phyloP scores from a whole-genome alignment of 2,329 filamentous ascomycete genomes.

The Diplodia intermedia region DNA sequence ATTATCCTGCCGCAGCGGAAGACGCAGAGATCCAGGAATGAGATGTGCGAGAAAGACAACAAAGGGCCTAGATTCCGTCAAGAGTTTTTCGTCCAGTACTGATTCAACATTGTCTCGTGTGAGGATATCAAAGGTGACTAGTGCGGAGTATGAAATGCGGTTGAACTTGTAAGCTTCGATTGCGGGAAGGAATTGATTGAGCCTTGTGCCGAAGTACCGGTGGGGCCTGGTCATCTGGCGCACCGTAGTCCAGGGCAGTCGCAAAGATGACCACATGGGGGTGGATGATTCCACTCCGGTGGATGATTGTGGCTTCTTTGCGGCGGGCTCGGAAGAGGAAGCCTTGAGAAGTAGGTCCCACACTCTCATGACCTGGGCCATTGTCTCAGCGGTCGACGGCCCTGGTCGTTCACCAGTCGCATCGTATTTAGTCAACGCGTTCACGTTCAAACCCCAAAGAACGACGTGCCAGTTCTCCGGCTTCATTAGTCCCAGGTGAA shows the following conservation, averaged over 20 bases:
- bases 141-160: slow-evolving; percentile 37
- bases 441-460: slow-evolving; percentile 39
- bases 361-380: not conserved
- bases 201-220: not conserved
- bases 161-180: not conserved
- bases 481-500: slow-evolving; percentile 41
- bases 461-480: slow-evolving; percentile 38
- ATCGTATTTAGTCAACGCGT: slow-evolving; percentile 32
- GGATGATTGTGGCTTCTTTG: not conserved
- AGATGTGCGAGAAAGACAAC: slow-evolving; percentile 37
- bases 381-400: not conserved
- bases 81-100: slow-evolving; percentile 35
- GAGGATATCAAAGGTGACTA: slow-evolving; percentile 43
- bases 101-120: slow-evolving; percentile 35
- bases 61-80: slow-evolving; percentile 42
- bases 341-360: slow-evolving; percentile 10
- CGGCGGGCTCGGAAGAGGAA: not conserved
- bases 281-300: not conserved
- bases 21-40: not conserved
- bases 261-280: slow-evolving; percentile 18
- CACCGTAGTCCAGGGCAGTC: not conserved
- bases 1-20: not conserved
- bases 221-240: not conserved
- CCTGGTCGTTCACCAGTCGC: not conserved
- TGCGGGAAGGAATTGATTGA: not conserved